A percentile compares a stretch with the other conserved stretches of the same genome.
Evolutionary conservation across 2,329 filamentous ascomycete genomes (phyloP).

Genomic region (Neopestalotiopsis sp.): DNA sequence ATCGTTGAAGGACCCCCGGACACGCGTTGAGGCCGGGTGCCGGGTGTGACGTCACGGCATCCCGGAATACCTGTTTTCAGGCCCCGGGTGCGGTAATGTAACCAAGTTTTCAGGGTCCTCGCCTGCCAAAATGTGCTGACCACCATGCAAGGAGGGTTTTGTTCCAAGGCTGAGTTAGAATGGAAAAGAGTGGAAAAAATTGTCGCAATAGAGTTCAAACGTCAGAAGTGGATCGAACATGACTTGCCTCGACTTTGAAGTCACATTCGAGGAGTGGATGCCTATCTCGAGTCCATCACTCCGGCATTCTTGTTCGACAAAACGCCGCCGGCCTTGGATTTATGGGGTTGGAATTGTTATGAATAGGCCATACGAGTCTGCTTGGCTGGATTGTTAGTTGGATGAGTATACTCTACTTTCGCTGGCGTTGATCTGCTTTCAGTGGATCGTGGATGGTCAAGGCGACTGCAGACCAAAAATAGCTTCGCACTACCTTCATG

Average conservation of each 20-base stretch:
- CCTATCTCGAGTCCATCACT: no score
- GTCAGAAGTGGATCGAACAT: conserved; percentile 1
- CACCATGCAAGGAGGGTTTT: background rate
- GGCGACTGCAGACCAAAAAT: no score
- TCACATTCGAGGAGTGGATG: no score
- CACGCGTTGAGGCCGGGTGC: background rate
- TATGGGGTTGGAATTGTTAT: no score
- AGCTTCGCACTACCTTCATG: no score
- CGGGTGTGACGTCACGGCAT: conserved; percentile 22
- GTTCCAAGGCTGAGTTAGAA: background rate
- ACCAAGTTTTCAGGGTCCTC: conserved; percentile 13
- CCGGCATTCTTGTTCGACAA: no score
- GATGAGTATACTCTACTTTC: no score
- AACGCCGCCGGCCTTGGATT: no score
- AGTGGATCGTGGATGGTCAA: no score
- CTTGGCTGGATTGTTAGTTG: no score
- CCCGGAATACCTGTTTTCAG: conserved; percentile 20
- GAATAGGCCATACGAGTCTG: no score
- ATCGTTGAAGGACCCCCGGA: background rate
- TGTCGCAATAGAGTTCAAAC: background rate
- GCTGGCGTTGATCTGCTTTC: no score
- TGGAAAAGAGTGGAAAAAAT: background rate
- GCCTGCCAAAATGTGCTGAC: background rate
- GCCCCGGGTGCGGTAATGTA: conserved; percentile 10
- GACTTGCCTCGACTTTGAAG: background rate